Evolutionary conservation across 2,329 filamentous ascomycete genomes (phyloP).

Genomic region (Xenoacremonium recifei): DNA sequence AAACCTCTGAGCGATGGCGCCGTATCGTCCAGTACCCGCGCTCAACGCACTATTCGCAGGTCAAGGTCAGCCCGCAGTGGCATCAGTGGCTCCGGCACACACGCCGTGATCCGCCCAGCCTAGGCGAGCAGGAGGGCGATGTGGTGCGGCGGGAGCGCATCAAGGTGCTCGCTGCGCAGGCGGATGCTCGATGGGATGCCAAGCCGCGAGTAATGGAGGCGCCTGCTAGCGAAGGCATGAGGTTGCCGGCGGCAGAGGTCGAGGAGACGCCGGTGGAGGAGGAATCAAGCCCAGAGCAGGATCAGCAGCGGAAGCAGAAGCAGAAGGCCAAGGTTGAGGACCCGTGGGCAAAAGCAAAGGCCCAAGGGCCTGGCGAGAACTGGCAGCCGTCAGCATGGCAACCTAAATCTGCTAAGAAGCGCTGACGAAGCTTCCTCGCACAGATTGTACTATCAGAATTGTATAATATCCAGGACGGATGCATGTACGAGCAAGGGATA

Average conservation of each 20-base stretch:
- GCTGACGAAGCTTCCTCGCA: too few relatives aligned
- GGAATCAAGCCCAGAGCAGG: conserved; percentile 5
- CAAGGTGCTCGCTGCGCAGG: conserved; percentile 56
- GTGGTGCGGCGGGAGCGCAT: conserved; percentile 51
- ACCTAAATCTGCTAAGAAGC: conserved; percentile 40
- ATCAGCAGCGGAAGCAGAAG: conserved; percentile 3
- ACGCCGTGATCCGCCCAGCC: conserved; percentile 50
- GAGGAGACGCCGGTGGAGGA: conserved; percentile 5
- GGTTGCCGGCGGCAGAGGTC: conserved; percentile 12
- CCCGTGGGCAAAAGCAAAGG: conserved; percentile 56
- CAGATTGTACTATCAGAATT: neutral
- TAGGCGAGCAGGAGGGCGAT: conserved; percentile 57
- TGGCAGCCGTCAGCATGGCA: conserved; percentile 68
- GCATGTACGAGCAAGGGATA: neutral
- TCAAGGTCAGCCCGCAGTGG: conserved; percentile 61
- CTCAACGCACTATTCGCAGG: conserved; percentile 51
- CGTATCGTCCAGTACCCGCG: conserved; percentile 61
- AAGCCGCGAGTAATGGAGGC: conserved; percentile 51
- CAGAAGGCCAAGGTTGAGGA: conserved; percentile 33
- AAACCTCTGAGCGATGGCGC: conserved; percentile 48
- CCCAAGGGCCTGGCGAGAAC: conserved; percentile 54
- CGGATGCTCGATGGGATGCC: conserved; percentile 63
- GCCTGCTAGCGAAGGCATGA: conserved; percentile 18
- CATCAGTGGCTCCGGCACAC: conserved; percentile 68
- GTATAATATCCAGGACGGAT: conserved; percentile 11